These are phyloP conservation scores for Earliella scabrosa DNA, from an alignment of 1,284 basidiomycete species.

Conservation along the genomic window DNA sequence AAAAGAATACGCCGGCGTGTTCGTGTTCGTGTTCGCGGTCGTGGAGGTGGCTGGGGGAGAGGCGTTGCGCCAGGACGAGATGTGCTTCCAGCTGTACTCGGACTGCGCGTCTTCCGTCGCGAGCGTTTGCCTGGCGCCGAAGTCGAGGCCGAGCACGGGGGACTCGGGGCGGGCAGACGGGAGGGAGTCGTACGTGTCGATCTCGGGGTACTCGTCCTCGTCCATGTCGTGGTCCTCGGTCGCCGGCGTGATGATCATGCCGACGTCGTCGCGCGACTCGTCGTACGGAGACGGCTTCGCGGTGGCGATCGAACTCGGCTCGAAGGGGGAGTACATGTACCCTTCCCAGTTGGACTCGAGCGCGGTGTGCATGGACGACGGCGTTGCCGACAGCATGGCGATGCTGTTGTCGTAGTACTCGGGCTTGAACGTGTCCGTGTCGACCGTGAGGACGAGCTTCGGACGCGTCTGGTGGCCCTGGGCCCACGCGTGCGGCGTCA, in stretches of 20 bases:
- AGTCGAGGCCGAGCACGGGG: conserved; percentile 30
- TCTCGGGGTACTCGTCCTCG: conserved; percentile 30
- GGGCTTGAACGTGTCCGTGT: conserved; percentile 57
- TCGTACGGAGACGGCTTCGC: conserved; percentile 30
- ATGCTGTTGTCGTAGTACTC: conserved; percentile 57
- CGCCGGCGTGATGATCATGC: conserved; percentile 32
- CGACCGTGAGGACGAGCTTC: conserved; percentile 56
- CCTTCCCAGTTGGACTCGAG: conserved; percentile 48
- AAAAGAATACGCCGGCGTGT: conserved; percentile 32
- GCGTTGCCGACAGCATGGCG: conserved; percentile 54
- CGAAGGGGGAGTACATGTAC: conserved; percentile 30
- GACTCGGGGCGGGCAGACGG: conserved; percentile 31
- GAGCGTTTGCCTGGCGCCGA: conserved; percentile 16
- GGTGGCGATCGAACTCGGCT: conserved; percentile 26
- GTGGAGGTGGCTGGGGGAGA: too few species aligned
- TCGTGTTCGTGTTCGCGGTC: conserved; percentile 22
- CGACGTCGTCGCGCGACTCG: conserved; percentile 26
- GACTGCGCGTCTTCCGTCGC: conserved; percentile 14
- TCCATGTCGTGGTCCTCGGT: conserved; percentile 33
- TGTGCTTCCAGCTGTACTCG: conserved; percentile 28
- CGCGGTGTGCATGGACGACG: conserved; percentile 73
- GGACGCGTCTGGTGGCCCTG: conserved; percentile 38
- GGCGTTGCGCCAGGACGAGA: conserved; percentile 24
- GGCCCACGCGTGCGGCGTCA: conserved; percentile 55
- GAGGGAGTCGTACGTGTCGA: conserved; percentile 25